Conservation (phyloP, 345 rosid genomes). For the Trapa incisa region DNA sequence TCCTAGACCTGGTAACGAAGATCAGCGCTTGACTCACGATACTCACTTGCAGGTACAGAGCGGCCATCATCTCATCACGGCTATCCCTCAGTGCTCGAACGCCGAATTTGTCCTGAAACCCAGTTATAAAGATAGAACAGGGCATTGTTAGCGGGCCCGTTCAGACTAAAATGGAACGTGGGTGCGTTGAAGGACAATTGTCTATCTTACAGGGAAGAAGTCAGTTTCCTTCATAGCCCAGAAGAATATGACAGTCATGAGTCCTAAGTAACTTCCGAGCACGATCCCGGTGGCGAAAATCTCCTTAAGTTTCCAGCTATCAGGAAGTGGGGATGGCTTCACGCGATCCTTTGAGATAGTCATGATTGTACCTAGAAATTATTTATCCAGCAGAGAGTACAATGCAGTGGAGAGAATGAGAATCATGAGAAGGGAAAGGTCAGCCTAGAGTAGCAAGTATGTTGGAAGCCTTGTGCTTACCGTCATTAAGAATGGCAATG, state of each 20-base stretch:
- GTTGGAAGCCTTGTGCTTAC: slow-evolving; percentile 9
- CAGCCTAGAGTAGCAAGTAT: not conserved
- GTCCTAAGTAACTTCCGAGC: slow-evolving; percentile 28
- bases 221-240: slow-evolving; percentile 28
- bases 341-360: slow-evolving; percentile 43
- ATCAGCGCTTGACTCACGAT: slow-evolving; percentile 44
- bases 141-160: not conserved
- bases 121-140: not conserved
- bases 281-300: slow-evolving; percentile 37
- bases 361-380: slow-evolving; percentile 29
- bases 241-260: slow-evolving; percentile 37
- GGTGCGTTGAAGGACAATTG: no score
- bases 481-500: slow-evolving; percentile 37
- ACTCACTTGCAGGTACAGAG: slow-evolving; percentile 42
- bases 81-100: slow-evolving; percentile 17
- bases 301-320: slow-evolving; percentile 37
- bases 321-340: slow-evolving; percentile 39
- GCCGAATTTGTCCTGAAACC: slow-evolving; percentile 26
- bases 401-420: not conserved
- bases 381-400: not conserved
- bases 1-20: slow-evolving; percentile 37
- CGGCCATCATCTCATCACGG: slow-evolving; percentile 28
- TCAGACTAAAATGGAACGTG: not conserved
- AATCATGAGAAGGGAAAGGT: not conserved
- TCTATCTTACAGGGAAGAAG: slow-evolving; percentile 26